phyloP scores from a whole-genome alignment of 768 basidiomycete genomes.

The Pleurotus platypus region DNA sequence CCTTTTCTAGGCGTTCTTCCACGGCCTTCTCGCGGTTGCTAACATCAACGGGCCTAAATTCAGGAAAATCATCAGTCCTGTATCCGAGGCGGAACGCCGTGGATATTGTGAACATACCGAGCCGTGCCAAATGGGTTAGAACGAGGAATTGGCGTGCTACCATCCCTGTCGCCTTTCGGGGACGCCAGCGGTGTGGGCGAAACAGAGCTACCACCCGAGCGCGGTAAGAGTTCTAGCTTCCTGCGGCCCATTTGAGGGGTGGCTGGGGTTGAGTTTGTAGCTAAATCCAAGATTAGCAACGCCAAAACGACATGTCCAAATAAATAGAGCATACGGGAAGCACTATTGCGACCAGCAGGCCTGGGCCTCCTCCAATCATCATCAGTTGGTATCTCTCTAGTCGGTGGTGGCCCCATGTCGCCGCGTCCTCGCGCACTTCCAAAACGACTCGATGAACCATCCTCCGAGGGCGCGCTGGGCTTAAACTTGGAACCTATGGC shows the following conservation, averaged over 20 bases:
- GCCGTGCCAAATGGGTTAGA: slow-evolving; percentile 89
- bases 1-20: slow-evolving; percentile 64
- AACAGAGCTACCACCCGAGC: slow-evolving; percentile 63
- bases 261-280: slow-evolving; percentile 70
- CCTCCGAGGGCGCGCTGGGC: slow-evolving; percentile 39
- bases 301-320: background rate
- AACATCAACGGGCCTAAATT: slow-evolving; percentile 80
- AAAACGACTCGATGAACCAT: slow-evolving; percentile 36
- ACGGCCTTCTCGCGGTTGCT: slow-evolving; percentile 74
- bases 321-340: slow-evolving; percentile 48
- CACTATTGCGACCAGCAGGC: slow-evolving; percentile 40
- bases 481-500: slow-evolving; percentile 72
- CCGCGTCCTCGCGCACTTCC: slow-evolving; percentile 46
- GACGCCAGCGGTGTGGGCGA: slow-evolving; percentile 76
- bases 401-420: slow-evolving; percentile 53
- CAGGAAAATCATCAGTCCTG: background rate
- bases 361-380: slow-evolving; percentile 74
- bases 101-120: slow-evolving; percentile 39
- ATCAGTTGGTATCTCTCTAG: slow-evolving; percentile 33
- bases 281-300: slow-evolving; percentile 28
- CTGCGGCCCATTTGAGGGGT: slow-evolving; percentile 77
- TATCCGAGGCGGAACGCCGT: background rate
- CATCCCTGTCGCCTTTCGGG: slow-evolving; percentile 49
- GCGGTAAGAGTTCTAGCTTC: slow-evolving; percentile 84
- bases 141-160: slow-evolving; percentile 35